Percentiles rank a stretch among this genome's conserved stretches.
phyloP scores from a whole-genome alignment of 2,329 filamentous ascomycete species.

The Cyphellophora europaea region DNA sequence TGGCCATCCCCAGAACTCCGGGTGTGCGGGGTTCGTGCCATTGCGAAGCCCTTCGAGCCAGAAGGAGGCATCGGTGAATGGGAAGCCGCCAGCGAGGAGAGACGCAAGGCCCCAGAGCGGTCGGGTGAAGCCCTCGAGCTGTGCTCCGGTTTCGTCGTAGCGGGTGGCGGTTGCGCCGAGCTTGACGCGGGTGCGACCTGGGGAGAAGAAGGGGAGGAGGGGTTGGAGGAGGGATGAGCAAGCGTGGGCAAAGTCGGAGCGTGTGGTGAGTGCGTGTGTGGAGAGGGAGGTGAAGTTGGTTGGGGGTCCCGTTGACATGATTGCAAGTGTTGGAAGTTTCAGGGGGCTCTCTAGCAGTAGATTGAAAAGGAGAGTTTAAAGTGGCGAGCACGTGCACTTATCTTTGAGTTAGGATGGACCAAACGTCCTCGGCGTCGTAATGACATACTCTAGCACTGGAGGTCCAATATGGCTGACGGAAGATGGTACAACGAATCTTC shows the following conservation, averaged over 20 bases:
- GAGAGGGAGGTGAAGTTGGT: slow-evolving; percentile 9
- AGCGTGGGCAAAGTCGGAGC: slow-evolving; percentile 44
- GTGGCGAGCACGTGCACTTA: no score
- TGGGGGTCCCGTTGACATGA: no score
- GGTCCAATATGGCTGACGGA: no score
- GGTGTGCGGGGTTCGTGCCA: slow-evolving; percentile 59
- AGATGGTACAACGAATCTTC: no score
- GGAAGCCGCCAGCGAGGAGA: slow-evolving; percentile 54
- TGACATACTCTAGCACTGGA: no score
- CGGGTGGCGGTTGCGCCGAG: slow-evolving; percentile 63
- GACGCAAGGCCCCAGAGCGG: slow-evolving; percentile 68
- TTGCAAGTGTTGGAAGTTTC: no score
- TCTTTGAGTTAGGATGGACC: no score
- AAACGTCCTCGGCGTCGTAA: no score
- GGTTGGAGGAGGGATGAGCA: slow-evolving; percentile 59
- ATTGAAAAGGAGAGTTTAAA: no score
- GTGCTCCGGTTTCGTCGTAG: slow-evolving; percentile 68
- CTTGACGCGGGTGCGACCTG: slow-evolving; percentile 54
- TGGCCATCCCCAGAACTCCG: slow-evolving; percentile 70
- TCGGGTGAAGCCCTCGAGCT: slow-evolving; percentile 66
- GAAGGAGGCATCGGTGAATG: slow-evolving; percentile 49
- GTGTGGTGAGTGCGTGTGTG: slow-evolving; percentile 12
- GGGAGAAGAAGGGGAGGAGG: slow-evolving; percentile 62
- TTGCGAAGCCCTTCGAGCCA: slow-evolving; percentile 63
- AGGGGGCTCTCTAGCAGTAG: no score